Percentiles rank a stretch among this genome's conserved stretches.
Evolutionary conservation across 805 yeast genomes (phyloP).

Genomic region (Barnettozyma botsteinii): DNA sequence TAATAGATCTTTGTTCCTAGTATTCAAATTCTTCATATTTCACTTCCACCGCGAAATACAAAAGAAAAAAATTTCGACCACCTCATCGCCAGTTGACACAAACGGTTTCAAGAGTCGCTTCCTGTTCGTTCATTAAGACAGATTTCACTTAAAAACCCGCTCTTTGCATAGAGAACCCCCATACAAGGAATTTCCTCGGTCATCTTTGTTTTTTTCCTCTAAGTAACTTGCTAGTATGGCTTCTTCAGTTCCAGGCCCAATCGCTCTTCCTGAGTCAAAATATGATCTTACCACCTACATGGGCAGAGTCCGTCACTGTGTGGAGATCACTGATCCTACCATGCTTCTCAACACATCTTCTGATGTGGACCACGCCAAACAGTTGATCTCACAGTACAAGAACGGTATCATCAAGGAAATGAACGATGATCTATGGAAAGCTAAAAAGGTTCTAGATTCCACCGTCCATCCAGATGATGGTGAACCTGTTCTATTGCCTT

Average conservation of each 20-base stretch:
- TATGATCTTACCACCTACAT: slow-evolving; percentile 78
- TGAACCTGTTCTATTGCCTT: slow-evolving; percentile 85
- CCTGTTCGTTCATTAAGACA: no score
- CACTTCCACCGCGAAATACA: not conserved
- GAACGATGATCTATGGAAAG: slow-evolving; percentile 83
- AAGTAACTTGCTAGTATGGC: slow-evolving; percentile 50
- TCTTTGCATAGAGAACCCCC: no score
- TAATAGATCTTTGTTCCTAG: no score
- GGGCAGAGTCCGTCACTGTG: slow-evolving; percentile 94
- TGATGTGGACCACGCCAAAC: slow-evolving; percentile 60
- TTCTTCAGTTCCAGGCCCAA: slow-evolving; percentile 78
- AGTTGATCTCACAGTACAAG: slow-evolving; percentile 62
- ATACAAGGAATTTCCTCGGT: no score
- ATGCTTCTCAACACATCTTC: slow-evolving; percentile 70
- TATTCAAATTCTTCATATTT: no score
- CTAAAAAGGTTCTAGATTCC: slow-evolving; percentile 82
- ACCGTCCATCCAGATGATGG: slow-evolving; percentile 97
- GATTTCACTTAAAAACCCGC: no score
- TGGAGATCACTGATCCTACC: slow-evolving; percentile 87
- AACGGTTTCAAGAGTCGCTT: slow-evolving; percentile 2
- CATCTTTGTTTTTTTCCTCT: not conserved
- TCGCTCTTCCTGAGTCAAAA: slow-evolving; percentile 71
- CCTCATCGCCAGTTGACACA: slow-evolving; percentile 1
- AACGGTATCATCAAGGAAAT: slow-evolving; percentile 59
- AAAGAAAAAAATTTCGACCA: not conserved